These are phyloP conservation scores for Blepharisma stoltei DNA, from an alignment of 73 alveolate genomes.

Conservation along the genomic window DNA sequence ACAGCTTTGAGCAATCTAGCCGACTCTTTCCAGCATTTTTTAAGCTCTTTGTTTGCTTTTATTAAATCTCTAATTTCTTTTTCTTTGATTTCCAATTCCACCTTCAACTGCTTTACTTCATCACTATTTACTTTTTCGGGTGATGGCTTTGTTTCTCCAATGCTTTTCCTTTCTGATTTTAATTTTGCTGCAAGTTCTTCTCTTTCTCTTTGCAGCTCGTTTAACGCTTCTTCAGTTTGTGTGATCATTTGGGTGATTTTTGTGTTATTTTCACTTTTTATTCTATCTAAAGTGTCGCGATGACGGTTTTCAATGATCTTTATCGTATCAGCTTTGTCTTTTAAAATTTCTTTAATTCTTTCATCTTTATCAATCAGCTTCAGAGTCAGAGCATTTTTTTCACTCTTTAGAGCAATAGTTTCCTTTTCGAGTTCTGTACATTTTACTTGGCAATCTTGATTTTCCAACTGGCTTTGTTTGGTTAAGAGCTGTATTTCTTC, in stretches of 20 bases:
- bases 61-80: background rate
- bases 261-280: background rate
- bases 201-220: background rate
- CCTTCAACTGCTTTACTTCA: background rate
- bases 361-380: background rate
- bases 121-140: background rate
- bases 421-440: background rate
- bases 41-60: background rate
- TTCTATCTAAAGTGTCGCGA: background rate
- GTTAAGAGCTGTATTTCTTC: too few relatives aligned
- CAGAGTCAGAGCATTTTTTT: background rate
- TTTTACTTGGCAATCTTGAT: too few relatives aligned
- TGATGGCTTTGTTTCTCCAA: background rate
- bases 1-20: constrained; percentile 18
- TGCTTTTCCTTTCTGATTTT: background rate
- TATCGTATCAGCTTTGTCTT: background rate
- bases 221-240: constrained; percentile 20
- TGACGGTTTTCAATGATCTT: background rate
- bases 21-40: constrained; percentile 16
- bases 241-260: background rate
- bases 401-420: background rate
- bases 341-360: background rate
- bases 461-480: too few relatives aligned
- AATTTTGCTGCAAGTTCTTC: constrained; percentile 10
- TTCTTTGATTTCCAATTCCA: background rate